Conservation (phyloP, 225 moss, liverwort and hornwort genomes). For the Polytrichum commune region DNA sequence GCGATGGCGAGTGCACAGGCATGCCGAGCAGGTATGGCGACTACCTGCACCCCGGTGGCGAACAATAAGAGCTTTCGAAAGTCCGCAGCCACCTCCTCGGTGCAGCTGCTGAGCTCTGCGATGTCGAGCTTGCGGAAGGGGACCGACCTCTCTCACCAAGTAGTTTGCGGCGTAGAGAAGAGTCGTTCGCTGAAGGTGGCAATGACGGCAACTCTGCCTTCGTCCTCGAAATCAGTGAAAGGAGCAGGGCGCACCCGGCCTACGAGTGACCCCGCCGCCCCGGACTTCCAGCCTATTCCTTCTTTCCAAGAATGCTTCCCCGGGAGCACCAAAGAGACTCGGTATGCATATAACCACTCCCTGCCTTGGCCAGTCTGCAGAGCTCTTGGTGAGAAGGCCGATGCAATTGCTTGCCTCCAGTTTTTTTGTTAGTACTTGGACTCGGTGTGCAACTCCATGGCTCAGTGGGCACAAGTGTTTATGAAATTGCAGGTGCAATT, state of each 20-base stretch:
- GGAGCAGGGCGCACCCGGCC: constrained; percentile 60
- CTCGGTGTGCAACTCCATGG: too few species aligned
- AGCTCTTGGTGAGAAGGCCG: too few species aligned
- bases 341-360: constrained; percentile 17
- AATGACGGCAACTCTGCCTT: constrained; percentile 50
- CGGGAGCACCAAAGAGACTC: constrained; percentile 73
- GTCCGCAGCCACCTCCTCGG: background rate
- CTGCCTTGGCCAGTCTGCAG: too few species aligned
- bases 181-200: constrained; percentile 17
- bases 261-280: constrained; percentile 70
- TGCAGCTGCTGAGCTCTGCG: constrained; percentile 27
- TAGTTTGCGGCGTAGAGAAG: background rate
- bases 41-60: background rate
- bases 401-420: too few species aligned
- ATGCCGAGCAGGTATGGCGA: background rate
- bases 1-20: background rate
- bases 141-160: constrained; percentile 12
- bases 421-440: too few species aligned
- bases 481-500: too few species aligned
- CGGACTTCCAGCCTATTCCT: constrained; percentile 81
- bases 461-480: too few species aligned
- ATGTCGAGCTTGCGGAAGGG: constrained; percentile 22
- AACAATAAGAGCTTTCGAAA: background rate
- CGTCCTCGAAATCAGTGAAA: constrained; percentile 44
- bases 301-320: constrained; percentile 89